phyloP scores from a whole-genome alignment of 352 stramenopile species.

The Pythium oligandrum region DNA sequence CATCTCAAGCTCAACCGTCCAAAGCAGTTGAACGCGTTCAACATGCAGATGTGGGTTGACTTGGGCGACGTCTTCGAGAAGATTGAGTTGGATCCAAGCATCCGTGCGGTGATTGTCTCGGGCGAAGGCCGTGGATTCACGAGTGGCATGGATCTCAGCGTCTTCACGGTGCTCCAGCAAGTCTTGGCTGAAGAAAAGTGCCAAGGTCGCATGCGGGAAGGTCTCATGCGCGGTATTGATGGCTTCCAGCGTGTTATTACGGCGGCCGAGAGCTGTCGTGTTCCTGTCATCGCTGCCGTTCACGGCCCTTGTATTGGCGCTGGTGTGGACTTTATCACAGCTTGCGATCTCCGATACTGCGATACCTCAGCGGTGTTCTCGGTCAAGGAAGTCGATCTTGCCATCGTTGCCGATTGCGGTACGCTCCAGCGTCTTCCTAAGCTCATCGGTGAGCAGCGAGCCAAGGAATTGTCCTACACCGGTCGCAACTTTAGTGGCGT shows the following conservation, averaged over 20 bases:
- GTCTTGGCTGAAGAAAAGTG: conserved; percentile 53
- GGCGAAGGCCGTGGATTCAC: conserved; percentile 76
- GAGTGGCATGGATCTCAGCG: conserved; percentile 85
- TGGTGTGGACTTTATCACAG: conserved; percentile 85
- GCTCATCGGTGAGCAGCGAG: conserved; percentile 76
- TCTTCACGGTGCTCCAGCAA: conserved; percentile 77
- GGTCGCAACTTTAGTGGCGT: conserved; percentile 70
- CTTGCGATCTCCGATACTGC: conserved; percentile 81
- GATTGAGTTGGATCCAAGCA: conserved; percentile 57
- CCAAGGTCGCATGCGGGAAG: conserved; percentile 78
- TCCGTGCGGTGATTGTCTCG: conserved; percentile 72
- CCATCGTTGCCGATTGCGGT: conserved; percentile 86
- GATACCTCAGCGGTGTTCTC: conserved; percentile 77
- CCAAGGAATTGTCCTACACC: conserved; percentile 84
- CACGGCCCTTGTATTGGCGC: conserved; percentile 81
- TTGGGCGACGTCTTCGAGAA: conserved; percentile 59
- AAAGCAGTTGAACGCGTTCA: conserved; percentile 83
- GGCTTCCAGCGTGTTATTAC: conserved; percentile 82
- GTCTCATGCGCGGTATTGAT: conserved; percentile 71
- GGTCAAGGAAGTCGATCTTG: conserved; percentile 86
- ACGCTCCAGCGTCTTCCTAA: conserved; percentile 84
- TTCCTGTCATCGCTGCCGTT: conserved; percentile 79
- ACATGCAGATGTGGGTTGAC: conserved; percentile 88
- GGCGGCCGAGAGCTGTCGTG: conserved; percentile 75
- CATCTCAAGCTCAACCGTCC: conserved; percentile 81